Evolutionary conservation across 306 rosid species (phyloP).

Genomic region (Senna siamea): DNA sequence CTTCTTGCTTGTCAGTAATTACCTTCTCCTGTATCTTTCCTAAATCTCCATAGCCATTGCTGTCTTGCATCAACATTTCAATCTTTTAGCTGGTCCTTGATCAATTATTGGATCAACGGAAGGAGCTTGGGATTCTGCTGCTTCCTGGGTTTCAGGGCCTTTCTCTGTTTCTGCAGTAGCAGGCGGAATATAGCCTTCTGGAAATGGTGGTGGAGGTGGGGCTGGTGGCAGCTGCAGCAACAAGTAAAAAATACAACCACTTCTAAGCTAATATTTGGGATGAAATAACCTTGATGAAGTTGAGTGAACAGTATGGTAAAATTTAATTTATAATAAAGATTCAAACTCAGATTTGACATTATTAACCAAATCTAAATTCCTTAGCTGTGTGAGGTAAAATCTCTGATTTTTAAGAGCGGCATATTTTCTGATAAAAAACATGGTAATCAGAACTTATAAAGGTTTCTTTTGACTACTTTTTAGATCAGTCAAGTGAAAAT

Average conservation of each 20-base stretch:
- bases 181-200: slow-evolving; percentile 75
- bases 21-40: slow-evolving; percentile 11
- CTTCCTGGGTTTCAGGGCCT: slow-evolving; percentile 66
- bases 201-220: slow-evolving; percentile 85
- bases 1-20: neutral
- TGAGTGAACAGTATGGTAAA: slow-evolving; percentile 3
- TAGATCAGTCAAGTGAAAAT: too few species aligned
- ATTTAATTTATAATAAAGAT: neutral
- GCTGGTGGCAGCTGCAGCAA: slow-evolving; percentile 73
- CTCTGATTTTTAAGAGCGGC: neutral
- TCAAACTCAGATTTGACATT: neutral
- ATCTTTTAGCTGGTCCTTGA: slow-evolving; percentile 88
- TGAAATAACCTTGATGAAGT: neutral
- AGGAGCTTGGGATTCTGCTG: slow-evolving; percentile 67
- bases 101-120: slow-evolving; percentile 78
- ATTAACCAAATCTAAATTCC: slow-evolving; percentile 19
- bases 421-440: neutral
- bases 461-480: too few species aligned
- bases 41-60: slow-evolving; percentile 4
- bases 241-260: slow-evolving; percentile 6
- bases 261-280: slow-evolving; percentile 20
- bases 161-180: slow-evolving; percentile 63
- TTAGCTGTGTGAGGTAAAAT: neutral
- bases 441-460: neutral
- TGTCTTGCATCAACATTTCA: slow-evolving; percentile 57